Base-by-base conservation (phyloP, 306 rosid genomes). In the Argentina anserina region DNA sequence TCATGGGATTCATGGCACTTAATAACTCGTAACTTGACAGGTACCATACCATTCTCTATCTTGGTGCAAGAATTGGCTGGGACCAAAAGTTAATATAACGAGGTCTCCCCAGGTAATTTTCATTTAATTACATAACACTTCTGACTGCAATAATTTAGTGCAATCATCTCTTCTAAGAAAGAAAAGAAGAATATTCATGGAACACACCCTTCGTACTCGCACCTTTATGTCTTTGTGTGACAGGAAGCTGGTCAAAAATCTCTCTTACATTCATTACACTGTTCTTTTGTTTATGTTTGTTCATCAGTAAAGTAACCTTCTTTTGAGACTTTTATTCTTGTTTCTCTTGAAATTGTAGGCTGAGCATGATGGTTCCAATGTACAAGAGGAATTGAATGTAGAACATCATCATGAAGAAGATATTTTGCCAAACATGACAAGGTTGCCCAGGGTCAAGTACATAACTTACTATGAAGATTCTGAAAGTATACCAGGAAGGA, bases 61-160 rank as follows among this genome's bases (percentile, higher is more conserved):
- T 46, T 94, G 85, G 91, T 94, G 97, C 93, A 94, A 94, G 86
- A 88, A 79, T 75, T 94, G 99, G 99, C 88, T 94, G 52, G 97
- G 99, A 79, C 88, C 96, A 26, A 87, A 84, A 79, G 99, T 91
- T 83, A 94, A 91, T 90, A 87, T 94, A 78, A 91, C 99, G 70
- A 91, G 93, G 84, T 86, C 96, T 69, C 99, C 99, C 40, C 97
- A 94, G 97, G 99, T 91, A 89, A 53, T 61, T 45, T 20, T 76
- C 73, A 68, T 53, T 76, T 71, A 26, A 25, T 26, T 68, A 46
- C 53, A 13, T 21, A 18, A 4, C 20, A 23, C 11, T 9, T 67
- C 37, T 9, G 31, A 49, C 37, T 36, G 33, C 49, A 47, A 49
- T 45, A 53, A 50, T 9, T 37, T 72, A 50, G 58, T 71, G 69